Conservation (phyloP, 768 basidiomycete genomes). For the Serendipita sp. region DNA sequence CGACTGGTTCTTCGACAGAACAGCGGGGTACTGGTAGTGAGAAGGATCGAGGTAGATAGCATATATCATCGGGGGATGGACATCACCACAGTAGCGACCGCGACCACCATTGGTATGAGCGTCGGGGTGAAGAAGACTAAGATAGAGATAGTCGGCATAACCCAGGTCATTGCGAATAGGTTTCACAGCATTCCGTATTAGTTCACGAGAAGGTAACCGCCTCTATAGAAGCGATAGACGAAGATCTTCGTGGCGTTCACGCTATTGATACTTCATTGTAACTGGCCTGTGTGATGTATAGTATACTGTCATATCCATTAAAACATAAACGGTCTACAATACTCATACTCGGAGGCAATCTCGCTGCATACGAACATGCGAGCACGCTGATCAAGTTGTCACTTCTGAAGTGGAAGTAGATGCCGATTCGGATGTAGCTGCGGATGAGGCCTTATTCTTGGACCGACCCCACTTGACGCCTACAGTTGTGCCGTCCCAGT, state of each 20-base stretch:
- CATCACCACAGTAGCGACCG: background rate
- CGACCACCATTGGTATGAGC: background rate
- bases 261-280: background rate
- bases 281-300: too few species aligned
- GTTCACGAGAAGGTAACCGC: background rate
- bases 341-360: too few species aligned
- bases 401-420: too few species aligned
- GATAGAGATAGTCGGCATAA: background rate
- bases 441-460: conserved; percentile 22
- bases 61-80: background rate
- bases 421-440: background rate
- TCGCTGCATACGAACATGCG: too few species aligned
- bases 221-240: background rate
- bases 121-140: background rate
- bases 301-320: too few species aligned
- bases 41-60: conserved; percentile 13
- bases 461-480: conserved; percentile 83
- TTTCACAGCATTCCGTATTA: background rate
- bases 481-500: conserved; percentile 59
- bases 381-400: too few species aligned
- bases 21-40: conserved; percentile 10
- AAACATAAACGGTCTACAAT: too few species aligned
- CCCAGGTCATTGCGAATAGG: background rate
- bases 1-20: conserved; percentile 9
- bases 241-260: background rate